These are phyloP conservation scores for Bacidia rubella DNA, from an alignment of 495 filamentous ascomycete genomes.

Conservation along the genomic window DNA sequence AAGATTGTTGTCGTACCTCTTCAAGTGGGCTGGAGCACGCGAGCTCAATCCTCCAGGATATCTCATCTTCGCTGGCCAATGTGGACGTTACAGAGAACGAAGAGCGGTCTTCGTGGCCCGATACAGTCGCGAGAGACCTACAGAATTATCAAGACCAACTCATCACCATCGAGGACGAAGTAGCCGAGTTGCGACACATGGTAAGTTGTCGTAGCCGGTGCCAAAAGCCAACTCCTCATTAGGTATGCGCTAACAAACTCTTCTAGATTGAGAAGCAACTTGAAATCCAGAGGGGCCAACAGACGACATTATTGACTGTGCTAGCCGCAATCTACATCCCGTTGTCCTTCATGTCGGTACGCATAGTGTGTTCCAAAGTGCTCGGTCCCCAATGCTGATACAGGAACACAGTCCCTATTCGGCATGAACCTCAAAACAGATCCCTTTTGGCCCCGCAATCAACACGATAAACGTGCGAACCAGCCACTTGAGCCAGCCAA, in stretches of 20 bases:
- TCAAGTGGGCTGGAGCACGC: background rate
- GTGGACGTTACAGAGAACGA: background rate
- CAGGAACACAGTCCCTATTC: background rate
- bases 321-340: background rate
- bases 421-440: background rate
- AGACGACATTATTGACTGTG: background rate
- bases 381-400: background rate
- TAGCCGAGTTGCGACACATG: background rate
- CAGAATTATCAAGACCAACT: background rate
- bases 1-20: background rate
- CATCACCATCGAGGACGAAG: background rate
- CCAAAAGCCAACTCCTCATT: background rate
- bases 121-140: background rate
- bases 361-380: background rate
- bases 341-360: conserved; percentile 1
- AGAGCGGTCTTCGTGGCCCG: background rate
- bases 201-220: background rate
- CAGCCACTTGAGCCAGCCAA: background rate
- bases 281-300: background rate
- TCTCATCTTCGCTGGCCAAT: background rate
- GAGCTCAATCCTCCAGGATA: background rate
- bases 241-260: background rate
- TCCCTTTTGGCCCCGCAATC: background rate
- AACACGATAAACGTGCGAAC: background rate
- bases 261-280: background rate